Evolutionary conservation across 2,329 filamentous ascomycete species (phyloP).

Genomic region (Fusarium chlamydosporum): DNA sequence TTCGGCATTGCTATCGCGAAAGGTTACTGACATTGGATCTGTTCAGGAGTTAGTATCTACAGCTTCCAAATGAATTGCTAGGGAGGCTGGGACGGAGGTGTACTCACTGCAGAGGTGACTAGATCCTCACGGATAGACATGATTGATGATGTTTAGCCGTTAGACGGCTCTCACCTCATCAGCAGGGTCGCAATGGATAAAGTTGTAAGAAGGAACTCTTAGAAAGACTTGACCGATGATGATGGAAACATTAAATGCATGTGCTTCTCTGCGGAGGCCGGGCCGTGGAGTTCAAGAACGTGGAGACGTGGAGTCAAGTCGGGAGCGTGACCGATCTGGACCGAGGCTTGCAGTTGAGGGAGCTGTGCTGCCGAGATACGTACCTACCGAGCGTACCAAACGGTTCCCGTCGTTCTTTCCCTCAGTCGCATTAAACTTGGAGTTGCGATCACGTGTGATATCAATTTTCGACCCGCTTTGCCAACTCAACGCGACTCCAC

Average conservation of each 20-base stretch:
- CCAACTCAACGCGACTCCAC: slow-evolving; percentile 37
- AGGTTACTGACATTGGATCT: slow-evolving; percentile 60
- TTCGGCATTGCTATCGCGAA: not conserved
- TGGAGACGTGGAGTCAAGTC: slow-evolving; percentile 48
- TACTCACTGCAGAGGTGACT: slow-evolving; percentile 80
- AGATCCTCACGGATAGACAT: slow-evolving; percentile 96
- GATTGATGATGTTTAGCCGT: slow-evolving; percentile 49
- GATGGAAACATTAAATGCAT: slow-evolving; percentile 49
- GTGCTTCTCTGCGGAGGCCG: slow-evolving; percentile 48
- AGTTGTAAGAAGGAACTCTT: slow-evolving; percentile 14
- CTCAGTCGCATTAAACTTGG: slow-evolving; percentile 8
- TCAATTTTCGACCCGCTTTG: slow-evolving; percentile 16
- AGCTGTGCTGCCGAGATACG: slow-evolving; percentile 30
- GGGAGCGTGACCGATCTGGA: slow-evolving; percentile 51
- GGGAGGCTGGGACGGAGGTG: slow-evolving; percentile 21
- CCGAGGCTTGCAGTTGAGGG: slow-evolving; percentile 52
- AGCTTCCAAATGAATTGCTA: slow-evolving; percentile 10
- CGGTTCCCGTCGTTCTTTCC: not conserved
- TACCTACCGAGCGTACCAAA: slow-evolving; percentile 25
- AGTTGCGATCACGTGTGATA: slow-evolving; percentile 32
- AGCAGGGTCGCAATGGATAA: slow-evolving; percentile 30
- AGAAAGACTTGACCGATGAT: slow-evolving; percentile 30
- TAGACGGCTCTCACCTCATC: slow-evolving; percentile 47
- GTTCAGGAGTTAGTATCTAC: slow-evolving; percentile 39
- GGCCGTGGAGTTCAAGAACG: slow-evolving; percentile 40